These are phyloP conservation scores for Takashimella tepidaria DNA, from an alignment of 1,284 basidiomycete genomes.

Conservation along the genomic window DNA sequence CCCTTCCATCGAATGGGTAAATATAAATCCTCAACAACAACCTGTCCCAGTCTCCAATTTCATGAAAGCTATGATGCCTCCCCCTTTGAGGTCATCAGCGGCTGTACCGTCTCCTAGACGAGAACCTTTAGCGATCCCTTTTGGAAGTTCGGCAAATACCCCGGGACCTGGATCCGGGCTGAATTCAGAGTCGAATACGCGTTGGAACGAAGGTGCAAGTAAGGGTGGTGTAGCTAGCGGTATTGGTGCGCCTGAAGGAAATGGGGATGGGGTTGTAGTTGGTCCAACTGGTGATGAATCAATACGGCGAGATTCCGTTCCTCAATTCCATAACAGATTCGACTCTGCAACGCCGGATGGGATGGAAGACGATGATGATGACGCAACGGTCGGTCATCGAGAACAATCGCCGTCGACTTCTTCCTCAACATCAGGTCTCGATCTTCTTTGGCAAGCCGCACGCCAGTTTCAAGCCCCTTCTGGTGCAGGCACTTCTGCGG, in stretches of 20 bases:
- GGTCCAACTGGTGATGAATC: too few relatives aligned
- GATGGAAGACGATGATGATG: constrained; percentile 40
- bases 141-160: constrained; percentile 7
- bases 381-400: constrained; percentile 36
- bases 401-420: constrained; percentile 36
- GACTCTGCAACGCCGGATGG: constrained; percentile 14
- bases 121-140: not conserved
- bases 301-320: not conserved
- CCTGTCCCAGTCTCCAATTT: not conserved
- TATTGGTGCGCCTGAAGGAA: too few relatives aligned
- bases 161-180: constrained; percentile 9
- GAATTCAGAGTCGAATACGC: not conserved
- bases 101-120: not conserved
- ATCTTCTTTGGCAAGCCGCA: constrained; percentile 35
- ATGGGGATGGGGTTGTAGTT: not conserved
- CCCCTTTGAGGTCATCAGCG: not conserved
- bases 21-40: constrained; percentile 12
- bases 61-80: constrained; percentile 3
- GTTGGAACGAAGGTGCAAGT: not conserved
- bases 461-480: constrained; percentile 5
- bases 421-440: constrained; percentile 36
- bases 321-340: not conserved
- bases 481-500: not conserved
- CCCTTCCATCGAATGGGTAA: constrained; percentile 42
- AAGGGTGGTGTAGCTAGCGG: not conserved